phyloP scores from a whole-genome alignment of 345 rosid species.

The thale cress (Arabidopsis thaliana) region DNA sequence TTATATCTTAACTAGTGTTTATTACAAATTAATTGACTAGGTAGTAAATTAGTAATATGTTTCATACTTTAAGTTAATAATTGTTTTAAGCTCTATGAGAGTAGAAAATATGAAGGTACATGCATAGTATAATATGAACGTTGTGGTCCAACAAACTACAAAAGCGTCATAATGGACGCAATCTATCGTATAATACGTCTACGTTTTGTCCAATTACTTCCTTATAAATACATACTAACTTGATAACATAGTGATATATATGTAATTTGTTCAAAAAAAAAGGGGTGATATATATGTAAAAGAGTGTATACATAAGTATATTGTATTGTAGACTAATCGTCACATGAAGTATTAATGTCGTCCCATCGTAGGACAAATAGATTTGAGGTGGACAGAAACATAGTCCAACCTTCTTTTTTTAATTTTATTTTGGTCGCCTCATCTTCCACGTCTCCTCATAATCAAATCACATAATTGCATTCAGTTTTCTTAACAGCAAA shows the following conservation, averaged over 20 bases:
- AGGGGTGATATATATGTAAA: background rate
- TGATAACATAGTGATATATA: background rate
- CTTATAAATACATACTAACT: constrained; percentile 7
- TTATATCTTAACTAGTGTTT: background rate
- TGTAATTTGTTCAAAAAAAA: background rate
- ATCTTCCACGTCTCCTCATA: constrained; percentile 43
- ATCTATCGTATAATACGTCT: constrained; percentile 26
- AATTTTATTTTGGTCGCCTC: constrained; percentile 33
- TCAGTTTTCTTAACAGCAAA: constrained; percentile 1
- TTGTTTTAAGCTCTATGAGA: too few relatives aligned
- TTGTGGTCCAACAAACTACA: constrained; percentile 22
- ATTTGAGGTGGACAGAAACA: constrained; percentile 43
- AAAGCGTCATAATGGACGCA: constrained; percentile 18
- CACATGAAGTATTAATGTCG: constrained; percentile 46
- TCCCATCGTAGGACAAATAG: constrained; percentile 43
- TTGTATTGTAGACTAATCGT: constrained; percentile 32
- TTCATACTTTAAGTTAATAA: too few relatives aligned
- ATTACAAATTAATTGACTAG: too few relatives aligned
- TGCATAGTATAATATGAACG: background rate
- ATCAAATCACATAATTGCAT: constrained; percentile 35
- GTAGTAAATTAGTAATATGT: too few relatives aligned
- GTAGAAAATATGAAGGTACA: constrained; percentile 16
- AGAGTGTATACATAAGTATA: background rate
- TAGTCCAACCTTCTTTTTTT: constrained; percentile 34
- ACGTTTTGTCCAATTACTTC: constrained; percentile 18